phyloP scores from a whole-genome alignment of 495 filamentous ascomycete species.

The Neurospora terricola region DNA sequence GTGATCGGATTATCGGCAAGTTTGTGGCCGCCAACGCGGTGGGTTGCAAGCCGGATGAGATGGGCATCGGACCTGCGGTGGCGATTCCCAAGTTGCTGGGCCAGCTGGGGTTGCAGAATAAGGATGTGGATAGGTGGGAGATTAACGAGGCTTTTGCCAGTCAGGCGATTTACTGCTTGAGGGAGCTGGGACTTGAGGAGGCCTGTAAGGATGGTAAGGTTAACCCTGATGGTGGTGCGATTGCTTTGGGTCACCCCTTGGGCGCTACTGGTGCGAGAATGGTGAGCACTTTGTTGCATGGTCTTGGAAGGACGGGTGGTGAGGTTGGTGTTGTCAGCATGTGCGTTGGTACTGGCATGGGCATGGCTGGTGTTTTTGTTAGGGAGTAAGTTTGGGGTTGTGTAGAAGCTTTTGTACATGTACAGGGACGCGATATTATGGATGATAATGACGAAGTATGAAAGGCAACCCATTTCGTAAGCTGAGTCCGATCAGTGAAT shows the following conservation, averaged over 20 bases:
- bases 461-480: neutral
- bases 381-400: slow-evolving; percentile 47
- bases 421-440: neutral
- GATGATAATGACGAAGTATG: neutral
- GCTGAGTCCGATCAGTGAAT: neutral
- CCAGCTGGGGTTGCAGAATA: slow-evolving; percentile 49
- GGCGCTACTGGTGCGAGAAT: slow-evolving; percentile 83
- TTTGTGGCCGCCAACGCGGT: slow-evolving; percentile 65
- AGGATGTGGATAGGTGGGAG: slow-evolving; percentile 84
- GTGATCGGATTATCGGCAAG: slow-evolving; percentile 59
- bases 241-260: slow-evolving; percentile 88
- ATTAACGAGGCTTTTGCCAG: slow-evolving; percentile 94
- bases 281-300: slow-evolving; percentile 63
- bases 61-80: slow-evolving; percentile 81
- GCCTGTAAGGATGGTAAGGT: slow-evolving; percentile 54
- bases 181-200: slow-evolving; percentile 58
- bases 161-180: slow-evolving; percentile 72
- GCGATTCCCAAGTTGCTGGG: slow-evolving; percentile 73
- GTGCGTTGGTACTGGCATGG: slow-evolving; percentile 92
- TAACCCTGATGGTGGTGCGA: slow-evolving; percentile 88
- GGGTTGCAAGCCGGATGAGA: slow-evolving; percentile 80
- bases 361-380: slow-evolving; percentile 79
- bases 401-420: neutral
- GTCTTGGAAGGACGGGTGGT: slow-evolving; percentile 45
- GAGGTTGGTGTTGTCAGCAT: slow-evolving; percentile 70